Conservation (phyloP, 768 basidiomycete species). For the Pleurotus pulmonarius region DNA sequence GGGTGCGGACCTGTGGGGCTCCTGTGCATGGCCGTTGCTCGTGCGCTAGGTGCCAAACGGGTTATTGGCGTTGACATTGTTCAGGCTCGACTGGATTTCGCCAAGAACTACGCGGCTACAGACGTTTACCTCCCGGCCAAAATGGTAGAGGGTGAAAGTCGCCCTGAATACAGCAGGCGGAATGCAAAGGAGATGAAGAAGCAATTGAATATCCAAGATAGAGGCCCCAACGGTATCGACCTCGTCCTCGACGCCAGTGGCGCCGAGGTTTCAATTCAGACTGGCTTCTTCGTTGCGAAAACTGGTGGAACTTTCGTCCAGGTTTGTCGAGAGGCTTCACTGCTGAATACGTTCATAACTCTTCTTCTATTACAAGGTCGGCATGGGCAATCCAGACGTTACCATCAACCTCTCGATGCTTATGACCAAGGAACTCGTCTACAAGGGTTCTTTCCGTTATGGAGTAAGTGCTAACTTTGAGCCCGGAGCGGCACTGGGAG, state of each 20-base stretch:
- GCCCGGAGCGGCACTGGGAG: background rate
- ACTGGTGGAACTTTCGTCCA: constrained; percentile 75
- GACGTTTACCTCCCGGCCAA: constrained; percentile 65
- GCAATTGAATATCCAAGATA: constrained; percentile 62
- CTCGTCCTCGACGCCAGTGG: constrained; percentile 91
- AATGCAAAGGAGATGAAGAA: constrained; percentile 65
- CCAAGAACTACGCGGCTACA: constrained; percentile 80
- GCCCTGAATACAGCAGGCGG: constrained; percentile 66
- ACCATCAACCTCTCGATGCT: constrained; percentile 68
- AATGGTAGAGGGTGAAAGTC: constrained; percentile 59
- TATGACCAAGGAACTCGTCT: constrained; percentile 71
- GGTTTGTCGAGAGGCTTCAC: constrained; percentile 26
- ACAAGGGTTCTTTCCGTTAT: constrained; percentile 93
- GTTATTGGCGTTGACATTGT: constrained; percentile 85
- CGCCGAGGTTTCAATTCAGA: constrained; percentile 90
- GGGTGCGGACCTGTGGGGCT: constrained; percentile 88
- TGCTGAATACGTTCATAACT: background rate
- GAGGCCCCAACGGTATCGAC: constrained; percentile 73
- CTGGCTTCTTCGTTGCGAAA: constrained; percentile 72
- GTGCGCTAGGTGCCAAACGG: constrained; percentile 82
- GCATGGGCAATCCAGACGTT: constrained; percentile 80
- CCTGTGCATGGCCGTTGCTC: constrained; percentile 94
- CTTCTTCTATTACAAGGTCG: constrained; percentile 52
- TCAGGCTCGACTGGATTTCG: constrained; percentile 76
- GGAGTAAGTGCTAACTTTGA: constrained; percentile 41